Evolutionary conservation across 495 filamentous ascomycete species (phyloP).

Genomic region (Hypoxylon rickii): DNA sequence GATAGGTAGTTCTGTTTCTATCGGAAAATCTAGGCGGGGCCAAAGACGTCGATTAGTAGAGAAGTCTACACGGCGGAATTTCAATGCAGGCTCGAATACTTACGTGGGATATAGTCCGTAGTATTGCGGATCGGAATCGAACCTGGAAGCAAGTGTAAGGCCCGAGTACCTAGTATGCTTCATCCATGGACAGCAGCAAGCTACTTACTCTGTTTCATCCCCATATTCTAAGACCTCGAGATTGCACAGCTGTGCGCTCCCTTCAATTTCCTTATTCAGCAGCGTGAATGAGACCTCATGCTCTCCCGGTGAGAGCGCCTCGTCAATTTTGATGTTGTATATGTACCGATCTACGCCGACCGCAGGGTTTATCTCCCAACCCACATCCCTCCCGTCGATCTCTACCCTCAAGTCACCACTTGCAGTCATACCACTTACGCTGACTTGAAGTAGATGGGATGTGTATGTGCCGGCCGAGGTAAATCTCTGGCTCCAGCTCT

Average conservation of each 20-base stretch:
- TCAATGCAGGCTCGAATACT: constrained; percentile 1
- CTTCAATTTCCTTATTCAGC: constrained; percentile 25
- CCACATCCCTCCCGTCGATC: constrained; percentile 30
- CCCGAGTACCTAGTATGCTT: too few relatives aligned
- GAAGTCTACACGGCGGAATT: background rate
- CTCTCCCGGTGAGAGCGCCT: constrained; percentile 20
- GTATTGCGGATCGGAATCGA: constrained; percentile 25
- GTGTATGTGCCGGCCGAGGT: constrained; percentile 30
- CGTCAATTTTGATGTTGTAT: constrained; percentile 31
- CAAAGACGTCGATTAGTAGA: background rate
- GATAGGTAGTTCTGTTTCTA: constrained; percentile 25
- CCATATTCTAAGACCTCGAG: constrained; percentile 35
- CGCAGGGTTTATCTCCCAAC: constrained; percentile 31
- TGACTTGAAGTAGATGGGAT: constrained; percentile 29
- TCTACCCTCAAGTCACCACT: constrained; percentile 30
- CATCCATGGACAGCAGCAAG: background rate
- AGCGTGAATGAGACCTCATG: constrained; percentile 29
- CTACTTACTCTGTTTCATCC: constrained; percentile 28
- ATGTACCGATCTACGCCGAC: constrained; percentile 35
- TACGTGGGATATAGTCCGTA: constrained; percentile 36
- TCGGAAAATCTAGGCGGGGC: constrained; percentile 21
- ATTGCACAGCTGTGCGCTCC: constrained; percentile 35
- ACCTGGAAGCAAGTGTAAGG: constrained; percentile 11
- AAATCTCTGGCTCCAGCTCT: constrained; percentile 28
- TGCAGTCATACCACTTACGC: constrained; percentile 30